Base-by-base conservation (phyloP, 345 rosid genomes). In the Citrus mangshanensis region DNA sequence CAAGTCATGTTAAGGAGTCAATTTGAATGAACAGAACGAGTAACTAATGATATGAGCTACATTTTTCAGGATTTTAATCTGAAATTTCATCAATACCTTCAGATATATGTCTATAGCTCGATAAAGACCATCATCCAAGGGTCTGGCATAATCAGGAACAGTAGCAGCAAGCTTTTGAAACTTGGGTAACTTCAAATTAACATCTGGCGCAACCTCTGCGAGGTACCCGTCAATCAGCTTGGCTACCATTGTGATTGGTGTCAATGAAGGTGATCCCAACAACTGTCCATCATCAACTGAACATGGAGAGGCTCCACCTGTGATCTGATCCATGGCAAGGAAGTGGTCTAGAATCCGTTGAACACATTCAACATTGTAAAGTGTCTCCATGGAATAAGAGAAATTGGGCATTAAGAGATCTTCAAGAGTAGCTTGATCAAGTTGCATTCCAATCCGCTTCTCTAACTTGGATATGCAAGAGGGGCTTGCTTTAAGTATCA, bases 181-280 rank as follows among this genome's bases (percentile, higher is more conserved):
- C 85, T 94, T 94, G 62, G 94, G 93, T 79, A 93, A 93, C 88
- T 96, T 96, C 82, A 96, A 87, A 84, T 94, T 94, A 54, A 89
- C 89, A 82, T 96, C 99, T 71, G 98, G 94, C 55, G 98, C 98
- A 83, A 96, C 97, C 91, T 96, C 99, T 27, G 98, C 97, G 21
- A 96, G 94, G 80, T 94, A 96, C 42, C 98, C 99, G 70, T 96
- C 98, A n/a, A 96, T 89, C 84, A 96, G 87, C 90, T 96, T 96
- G 64, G 99, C 94, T 42, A 93, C 99, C 67, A 77, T 86, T 35
- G 98, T 86, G 85, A 96, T 84, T 35, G 99, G 98, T 40, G 97
- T 90, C 68, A 91, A 66, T 27, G 93, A 86, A 24, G 98, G 99
- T 5, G 98, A 93, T 13, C 95, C 94, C 59, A 91, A 89, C 83